Evolutionary conservation across 108 stramenopile species (phyloP).

Genomic region (Ochromonas danica): DNA sequence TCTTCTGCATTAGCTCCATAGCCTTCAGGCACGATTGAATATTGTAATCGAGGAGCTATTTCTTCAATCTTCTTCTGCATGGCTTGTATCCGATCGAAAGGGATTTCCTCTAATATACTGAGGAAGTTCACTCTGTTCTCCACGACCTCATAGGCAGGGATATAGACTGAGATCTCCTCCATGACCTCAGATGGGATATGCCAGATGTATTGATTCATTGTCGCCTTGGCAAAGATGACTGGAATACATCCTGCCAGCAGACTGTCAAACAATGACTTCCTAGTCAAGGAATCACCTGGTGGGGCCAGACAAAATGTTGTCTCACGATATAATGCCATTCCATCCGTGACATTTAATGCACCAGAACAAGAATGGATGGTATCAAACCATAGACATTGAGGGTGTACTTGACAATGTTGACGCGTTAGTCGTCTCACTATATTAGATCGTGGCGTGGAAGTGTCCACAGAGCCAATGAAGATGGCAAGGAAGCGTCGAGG

Average conservation of each 20-base stretch:
- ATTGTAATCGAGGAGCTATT: slow-evolving; percentile 32
- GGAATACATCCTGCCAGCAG: slow-evolving; percentile 18
- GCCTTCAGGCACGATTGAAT: slow-evolving; percentile 4
- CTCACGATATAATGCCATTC: not conserved
- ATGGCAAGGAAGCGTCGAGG: slow-evolving; percentile 7
- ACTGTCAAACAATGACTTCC: not conserved
- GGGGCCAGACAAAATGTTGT: slow-evolving; percentile 10
- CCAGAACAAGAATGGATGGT: slow-evolving; percentile 21
- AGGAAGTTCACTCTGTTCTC: not conserved
- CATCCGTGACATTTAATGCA: not conserved
- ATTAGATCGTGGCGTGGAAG: not conserved
- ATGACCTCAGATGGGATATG: slow-evolving; percentile 3
- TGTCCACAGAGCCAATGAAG: slow-evolving; percentile 33
- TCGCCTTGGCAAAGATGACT: slow-evolving; percentile 1
- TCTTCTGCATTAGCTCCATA: not conserved
- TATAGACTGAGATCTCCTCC: not conserved
- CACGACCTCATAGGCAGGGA: not conserved
- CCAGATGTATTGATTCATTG: slow-evolving; percentile 1
- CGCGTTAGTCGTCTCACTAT: not conserved
- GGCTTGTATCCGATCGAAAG: not conserved
- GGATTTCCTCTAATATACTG: not conserved
- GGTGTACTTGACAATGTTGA: not conserved
- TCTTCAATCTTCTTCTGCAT: slow-evolving; percentile 14
- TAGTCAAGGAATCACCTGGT: not conserved
- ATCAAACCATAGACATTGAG: slow-evolving; percentile 7